Evolutionary conservation across 306 rosid species (phyloP).

Genomic region (Cucurbita ficifolia): DNA sequence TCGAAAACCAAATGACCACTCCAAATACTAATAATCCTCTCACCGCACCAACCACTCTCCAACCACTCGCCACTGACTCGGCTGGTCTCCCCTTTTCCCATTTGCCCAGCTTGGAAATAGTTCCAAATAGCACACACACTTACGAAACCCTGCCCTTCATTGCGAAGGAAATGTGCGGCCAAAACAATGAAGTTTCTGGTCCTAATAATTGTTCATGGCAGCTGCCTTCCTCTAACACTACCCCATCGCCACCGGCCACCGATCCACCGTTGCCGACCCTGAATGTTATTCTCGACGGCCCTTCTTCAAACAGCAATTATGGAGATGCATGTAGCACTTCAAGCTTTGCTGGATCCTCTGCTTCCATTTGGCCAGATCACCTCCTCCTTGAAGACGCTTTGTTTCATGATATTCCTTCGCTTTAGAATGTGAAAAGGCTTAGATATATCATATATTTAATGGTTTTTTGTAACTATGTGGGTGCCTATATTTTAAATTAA

Average conservation of each 20-base stretch:
- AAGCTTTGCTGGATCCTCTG: constrained; percentile 21
- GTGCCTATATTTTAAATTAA: neutral
- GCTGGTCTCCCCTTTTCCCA: constrained; percentile 22
- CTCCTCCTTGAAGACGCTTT: constrained; percentile 46
- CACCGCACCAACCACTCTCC: neutral
- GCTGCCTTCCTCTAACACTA: constrained; percentile 30
- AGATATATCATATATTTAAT: neutral
- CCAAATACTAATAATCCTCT: neutral
- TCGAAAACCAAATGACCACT: constrained; percentile 12
- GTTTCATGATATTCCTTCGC: constrained; percentile 23
- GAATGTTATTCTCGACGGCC: neutral
- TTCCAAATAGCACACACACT: neutral
- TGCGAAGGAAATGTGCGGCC: constrained; percentile 8
- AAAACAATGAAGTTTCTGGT: constrained; percentile 13
- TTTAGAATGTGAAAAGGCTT: too few species aligned
- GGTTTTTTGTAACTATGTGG: neutral
- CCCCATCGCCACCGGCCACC: constrained; percentile 24
- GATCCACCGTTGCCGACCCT: neutral
- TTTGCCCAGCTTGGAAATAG: constrained; percentile 31
- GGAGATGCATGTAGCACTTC: constrained; percentile 32
- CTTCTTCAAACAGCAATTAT: constrained; percentile 10
- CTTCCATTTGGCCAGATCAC: constrained; percentile 42
- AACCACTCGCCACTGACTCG: constrained; percentile 10
- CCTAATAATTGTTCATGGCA: constrained; percentile 33
- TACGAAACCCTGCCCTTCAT: neutral